Evolutionary conservation across 1,139 yeast species (phyloP).

Genomic region (Hansenula sp.): DNA sequence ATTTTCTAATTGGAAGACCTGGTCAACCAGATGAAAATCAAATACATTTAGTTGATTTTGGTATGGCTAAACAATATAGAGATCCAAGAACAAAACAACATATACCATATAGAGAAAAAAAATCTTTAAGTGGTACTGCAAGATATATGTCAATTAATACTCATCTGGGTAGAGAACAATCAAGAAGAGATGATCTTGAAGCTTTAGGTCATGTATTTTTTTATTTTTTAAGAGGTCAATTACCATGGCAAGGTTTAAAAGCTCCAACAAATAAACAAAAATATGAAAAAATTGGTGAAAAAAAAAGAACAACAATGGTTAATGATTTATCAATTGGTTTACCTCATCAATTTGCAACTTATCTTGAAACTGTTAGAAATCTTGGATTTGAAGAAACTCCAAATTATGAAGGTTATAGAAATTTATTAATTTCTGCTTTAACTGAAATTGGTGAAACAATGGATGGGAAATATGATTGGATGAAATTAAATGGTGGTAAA

Average conservation of each 20-base stretch:
- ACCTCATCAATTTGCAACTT: constrained; percentile 84
- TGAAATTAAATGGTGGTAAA: constrained; percentile 83
- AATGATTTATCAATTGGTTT: constrained; percentile 74
- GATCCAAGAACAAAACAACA: constrained; percentile 94
- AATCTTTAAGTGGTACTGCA: constrained; percentile 93
- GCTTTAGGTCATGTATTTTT: constrained; percentile 94
- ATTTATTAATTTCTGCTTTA: constrained; percentile 70
- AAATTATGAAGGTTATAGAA: constrained; percentile 81
- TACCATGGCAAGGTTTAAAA: constrained; percentile 98
- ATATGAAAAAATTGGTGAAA: constrained; percentile 94
- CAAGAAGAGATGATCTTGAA: constrained; percentile 93
- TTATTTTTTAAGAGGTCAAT: constrained; percentile 86
- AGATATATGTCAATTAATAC: constrained; percentile 97
- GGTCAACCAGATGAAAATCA: constrained; percentile 53
- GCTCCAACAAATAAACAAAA: constrained; percentile 98
- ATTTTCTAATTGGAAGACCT: constrained; percentile 89
- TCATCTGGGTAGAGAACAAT: constrained; percentile 94
- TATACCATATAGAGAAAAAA: constrained; percentile 93
- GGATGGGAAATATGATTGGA: constrained; percentile 93
- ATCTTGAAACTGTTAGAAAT: constrained; percentile 76
- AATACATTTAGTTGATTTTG: constrained; percentile 78
- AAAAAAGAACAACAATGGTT: constrained; percentile 82
- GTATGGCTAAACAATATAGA: constrained; percentile 97
- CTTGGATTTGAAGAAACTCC: constrained; percentile 91
- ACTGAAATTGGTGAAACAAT: constrained; percentile 66